Base-by-base conservation (phyloP, 257 asterid genomes). In the Voacanga thouarsii region DNA sequence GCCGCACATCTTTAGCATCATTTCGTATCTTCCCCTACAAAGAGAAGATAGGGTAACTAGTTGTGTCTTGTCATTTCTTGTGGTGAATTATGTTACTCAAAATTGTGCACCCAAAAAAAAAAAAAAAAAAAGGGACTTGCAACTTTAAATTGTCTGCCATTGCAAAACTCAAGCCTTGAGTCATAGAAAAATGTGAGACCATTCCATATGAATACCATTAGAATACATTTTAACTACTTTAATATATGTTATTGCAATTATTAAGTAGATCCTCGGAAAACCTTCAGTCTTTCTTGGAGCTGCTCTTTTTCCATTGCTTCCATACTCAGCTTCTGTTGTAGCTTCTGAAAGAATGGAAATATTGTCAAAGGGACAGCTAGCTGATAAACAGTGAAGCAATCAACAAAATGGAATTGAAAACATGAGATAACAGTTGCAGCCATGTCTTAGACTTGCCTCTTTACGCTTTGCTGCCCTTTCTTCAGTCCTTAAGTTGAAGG, bases 381-480 rank as follows among this genome's bases (percentile, higher is more conserved):
- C n/a, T 26, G 50, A 69, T 73, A 41, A 28, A 71, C 57, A 78
- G 49, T 50, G 30, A 26, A 70, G 64, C 30, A 28, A 55, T 43
- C 7, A 24, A 43, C 18, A 24, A 75, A 75, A 37, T 47, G 21
- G 65, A 75, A 60, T 68, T 75, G 28, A 68, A 56, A 23, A 57
- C 12, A 30, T 64, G 45, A 75, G 59, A 80, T 24, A 55, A 56
- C 53, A 47, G 55, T 16, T 33, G 28, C 4, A 41, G 73, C 37
- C 23, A 66, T 60, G 56, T 63, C 59, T n/a, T n/a, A n/a, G 43
- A 81, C 90, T 84, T 87, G 81, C 98, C 96, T 94, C 97, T 88
- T 84, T 91, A 47, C 94, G 90, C 77, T 90, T 94, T 80, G 85
- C 90, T 49, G 90, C 97, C 86, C 99, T 86, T 85, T 92, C 96